Evolutionary conservation across 257 asterid species (phyloP), one percentile per base, ranked within the genome.

Genomic region (Ligustrum vulgare): DNA sequence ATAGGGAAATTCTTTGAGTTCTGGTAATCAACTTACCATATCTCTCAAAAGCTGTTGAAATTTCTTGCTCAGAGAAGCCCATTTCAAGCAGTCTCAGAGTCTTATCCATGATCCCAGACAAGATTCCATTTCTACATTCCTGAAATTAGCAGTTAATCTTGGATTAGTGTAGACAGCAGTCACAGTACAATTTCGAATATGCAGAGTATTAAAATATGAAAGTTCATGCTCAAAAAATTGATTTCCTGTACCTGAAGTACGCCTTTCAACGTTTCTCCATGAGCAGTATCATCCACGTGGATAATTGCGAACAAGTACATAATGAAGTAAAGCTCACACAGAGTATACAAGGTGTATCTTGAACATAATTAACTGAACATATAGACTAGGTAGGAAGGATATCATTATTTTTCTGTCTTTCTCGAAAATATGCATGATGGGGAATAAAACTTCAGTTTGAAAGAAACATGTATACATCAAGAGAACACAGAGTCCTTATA

Each of bases 51-150:
- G 93, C 97, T 51, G 81, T 76, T 32, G 99, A 95, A 79, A 93
- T 89, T 65, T 91, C 96, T 6, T 84, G 77, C 76, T 95, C 99
- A 22, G 96, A 67, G 81, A 95, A 95, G 51, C 99, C 99, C 94
- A 95, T 95, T 74, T 93, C 98, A 70, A 93, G 88, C 82, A 95
- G 78, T 78, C 78, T 79, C 66, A 95, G 97, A 31, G 98, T 88
- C 87, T 93, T 95, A 81, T 95, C 98, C 99, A 93, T 95, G 65
- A 92, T 90, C 72, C 97, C 90, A 84, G 89, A 91, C 84, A 93
- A 75, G 43, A 83, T 79, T 78, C 93, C 99, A 28, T 91, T 90
- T 88, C 73, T 82, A 80, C 78, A 67, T 67, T 86, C 96, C 99
- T 91, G 88, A 70, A 79, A 49, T 74, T 72, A 32, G 72, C 69